These are phyloP conservation scores for Elaeis guineensis DNA, from an alignment of 176 grass and related monocot species.

Conservation along the genomic window DNA sequence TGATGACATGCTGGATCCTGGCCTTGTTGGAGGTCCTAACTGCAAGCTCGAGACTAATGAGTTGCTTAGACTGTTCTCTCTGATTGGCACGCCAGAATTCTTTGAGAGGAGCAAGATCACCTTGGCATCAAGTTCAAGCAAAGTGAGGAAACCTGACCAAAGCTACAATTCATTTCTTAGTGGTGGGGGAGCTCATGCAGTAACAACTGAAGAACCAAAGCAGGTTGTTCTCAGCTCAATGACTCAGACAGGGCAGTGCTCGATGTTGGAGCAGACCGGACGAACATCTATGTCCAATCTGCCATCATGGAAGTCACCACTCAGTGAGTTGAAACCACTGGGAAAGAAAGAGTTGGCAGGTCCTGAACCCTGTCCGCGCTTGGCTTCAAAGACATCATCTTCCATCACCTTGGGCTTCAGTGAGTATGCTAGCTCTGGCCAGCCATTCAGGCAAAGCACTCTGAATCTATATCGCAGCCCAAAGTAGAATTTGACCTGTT, in stretches of 20 bases:
- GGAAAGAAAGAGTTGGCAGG: too few species aligned
- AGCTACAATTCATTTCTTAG: background rate
- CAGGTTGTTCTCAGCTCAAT: background rate
- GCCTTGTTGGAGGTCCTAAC: background rate
- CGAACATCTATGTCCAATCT: background rate
- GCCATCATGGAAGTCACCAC: background rate
- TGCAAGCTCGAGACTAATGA: conserved; percentile 49
- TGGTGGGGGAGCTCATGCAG: background rate
- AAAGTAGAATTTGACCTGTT: background rate
- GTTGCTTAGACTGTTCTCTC: conserved; percentile 31
- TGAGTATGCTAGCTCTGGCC: conserved; percentile 1
- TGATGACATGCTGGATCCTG: background rate
- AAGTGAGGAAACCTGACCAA: background rate
- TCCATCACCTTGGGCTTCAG: background rate
- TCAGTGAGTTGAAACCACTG: background rate
- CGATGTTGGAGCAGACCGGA: background rate
- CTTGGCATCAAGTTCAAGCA: background rate
- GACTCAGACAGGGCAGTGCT: background rate
- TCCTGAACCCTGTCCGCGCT: too few species aligned
- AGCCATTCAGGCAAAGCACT: background rate
- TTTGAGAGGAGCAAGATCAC: conserved; percentile 27
- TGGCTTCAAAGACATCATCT: background rate
- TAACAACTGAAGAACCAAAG: background rate
- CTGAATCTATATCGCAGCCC: background rate
- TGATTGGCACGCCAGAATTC: conserved; percentile 30